Conservation (phyloP, 2,329 filamentous ascomycete species). For the Blastomyces emzantsi region DNA sequence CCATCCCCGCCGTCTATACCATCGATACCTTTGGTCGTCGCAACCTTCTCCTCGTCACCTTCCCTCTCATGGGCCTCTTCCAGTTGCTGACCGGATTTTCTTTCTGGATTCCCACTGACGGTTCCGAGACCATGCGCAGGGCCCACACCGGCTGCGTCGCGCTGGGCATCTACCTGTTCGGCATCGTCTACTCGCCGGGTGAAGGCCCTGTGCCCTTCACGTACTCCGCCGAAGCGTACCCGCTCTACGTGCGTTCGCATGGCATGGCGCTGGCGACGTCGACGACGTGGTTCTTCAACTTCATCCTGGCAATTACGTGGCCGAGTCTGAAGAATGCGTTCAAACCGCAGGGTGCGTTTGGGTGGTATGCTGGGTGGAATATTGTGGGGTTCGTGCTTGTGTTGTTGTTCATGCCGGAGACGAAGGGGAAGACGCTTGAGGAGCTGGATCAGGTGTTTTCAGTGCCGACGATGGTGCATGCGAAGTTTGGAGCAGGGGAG, state of each 20-base stretch:
- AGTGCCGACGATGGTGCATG: conserved; percentile 41
- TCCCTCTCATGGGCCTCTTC: conserved; percentile 52
- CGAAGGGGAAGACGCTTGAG: conserved; percentile 37
- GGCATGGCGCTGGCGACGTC: conserved; percentile 58
- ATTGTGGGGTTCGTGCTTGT: conserved; percentile 40
- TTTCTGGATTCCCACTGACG: conserved; percentile 41
- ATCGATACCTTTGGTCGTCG: conserved; percentile 61
- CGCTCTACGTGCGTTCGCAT: conserved; percentile 52
- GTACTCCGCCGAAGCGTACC: conserved; percentile 59
- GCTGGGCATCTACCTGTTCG: conserved; percentile 38
- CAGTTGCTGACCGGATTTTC: conserved; percentile 47
- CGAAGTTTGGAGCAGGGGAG: conserved; percentile 32
- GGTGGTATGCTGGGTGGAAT: conserved; percentile 41
- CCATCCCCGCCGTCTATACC: conserved; percentile 54
- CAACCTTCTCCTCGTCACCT: conserved; percentile 54
- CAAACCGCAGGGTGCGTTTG: conserved; percentile 44
- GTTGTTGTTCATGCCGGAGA: conserved; percentile 35
- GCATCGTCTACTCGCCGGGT: conserved; percentile 45
- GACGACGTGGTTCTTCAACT: conserved; percentile 52
- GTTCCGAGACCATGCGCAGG: conserved; percentile 18
- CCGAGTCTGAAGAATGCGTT: conserved; percentile 43
- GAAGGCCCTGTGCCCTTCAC: conserved; percentile 58
- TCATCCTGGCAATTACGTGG: conserved; percentile 46
- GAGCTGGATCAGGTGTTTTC: conserved; percentile 47
- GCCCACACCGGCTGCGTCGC: conserved; percentile 36